Evolutionary conservation across 805 yeast species (phyloP), one percentile per base, ranked within the genome.

Genomic region (Candida vartiovaarae): DNA sequence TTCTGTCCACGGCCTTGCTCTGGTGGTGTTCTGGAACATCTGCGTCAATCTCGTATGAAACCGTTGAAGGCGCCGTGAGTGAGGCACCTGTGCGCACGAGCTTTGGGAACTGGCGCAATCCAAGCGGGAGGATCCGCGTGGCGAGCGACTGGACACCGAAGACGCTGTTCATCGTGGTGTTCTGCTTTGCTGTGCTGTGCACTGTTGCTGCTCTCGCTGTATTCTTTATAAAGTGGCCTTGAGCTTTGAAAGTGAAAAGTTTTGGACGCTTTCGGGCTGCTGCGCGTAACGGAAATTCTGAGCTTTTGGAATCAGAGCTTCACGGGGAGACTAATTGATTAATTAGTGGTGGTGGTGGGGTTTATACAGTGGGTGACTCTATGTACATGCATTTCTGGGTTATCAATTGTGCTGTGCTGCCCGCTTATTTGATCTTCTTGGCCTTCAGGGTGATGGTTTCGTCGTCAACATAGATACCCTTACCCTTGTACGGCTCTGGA

Each of bases 401-500:
- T 15, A 15, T 15, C 24, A 23, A 34, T 15, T 6, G 15, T 15
- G 8, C 24, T 7, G 2, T 20, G 10, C 15, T 35, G 9, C 30
- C 6, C 30, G 9, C 37, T 62, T 75, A 91, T 80, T 93, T 91
- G 64, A 91, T 86, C 76, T 89, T 91, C 76, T 87, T 87, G 55
- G 83, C 87, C 76, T 93, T 93, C 60, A 91, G 72, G 62, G 80
- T 82, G 64, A 93, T 84, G 40, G 95, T 88, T 70, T 93, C 98
- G 59, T 80, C 84, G 64, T 90, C 85, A 40, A 93, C 83, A 62
- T 84, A 93, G 40, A 93, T 84, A 60, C 99, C 99, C 56, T 95
- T 95, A 62, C 99, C 99, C 70, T 93, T 93, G 66, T 93, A 93
- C 34, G 97, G 97, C 69, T 93, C 99, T 38, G 99, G 99, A 48